Evolutionary conservation across 1,139 yeast genomes (phyloP).

Genomic region (Torulaspora pretoriensis): DNA sequence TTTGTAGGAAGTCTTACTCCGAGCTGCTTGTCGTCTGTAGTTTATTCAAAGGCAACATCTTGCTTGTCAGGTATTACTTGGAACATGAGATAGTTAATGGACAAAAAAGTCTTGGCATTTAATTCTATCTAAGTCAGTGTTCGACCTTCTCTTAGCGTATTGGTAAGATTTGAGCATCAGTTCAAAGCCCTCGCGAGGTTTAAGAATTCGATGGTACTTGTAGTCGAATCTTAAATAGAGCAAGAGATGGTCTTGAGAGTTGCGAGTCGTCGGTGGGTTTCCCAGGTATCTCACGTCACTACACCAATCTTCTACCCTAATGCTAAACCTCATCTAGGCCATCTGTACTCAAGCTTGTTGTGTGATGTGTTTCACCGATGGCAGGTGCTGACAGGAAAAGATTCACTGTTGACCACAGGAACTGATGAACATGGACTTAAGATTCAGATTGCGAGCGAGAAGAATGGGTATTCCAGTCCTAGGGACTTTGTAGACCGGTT

Average conservation of each 20-base stretch:
- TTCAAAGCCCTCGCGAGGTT: not conserved
- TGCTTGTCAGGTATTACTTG: too few species aligned
- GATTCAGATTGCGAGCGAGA: slow-evolving; percentile 72
- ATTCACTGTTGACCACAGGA: slow-evolving; percentile 72
- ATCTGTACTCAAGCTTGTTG: slow-evolving; percentile 79
- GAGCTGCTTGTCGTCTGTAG: too few species aligned
- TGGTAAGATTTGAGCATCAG: not conserved
- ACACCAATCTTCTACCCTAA: slow-evolving; percentile 96
- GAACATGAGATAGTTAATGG: too few species aligned
- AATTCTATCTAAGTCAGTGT: too few species aligned
- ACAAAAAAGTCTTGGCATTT: too few species aligned
- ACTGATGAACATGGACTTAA: slow-evolving; percentile 97
- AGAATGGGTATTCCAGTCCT: slow-evolving; percentile 47
- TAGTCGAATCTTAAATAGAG: not conserved
- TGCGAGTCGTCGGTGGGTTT: slow-evolving; percentile 8
- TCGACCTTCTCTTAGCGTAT: not conserved
- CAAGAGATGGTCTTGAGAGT: slow-evolving; percentile 3
- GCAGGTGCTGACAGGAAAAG: slow-evolving; percentile 48
- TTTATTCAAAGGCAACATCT: too few species aligned
- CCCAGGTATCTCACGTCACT: slow-evolving; percentile 50
- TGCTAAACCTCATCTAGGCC: slow-evolving; percentile 94
- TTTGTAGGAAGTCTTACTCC: too few species aligned
- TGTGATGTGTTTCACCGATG: slow-evolving; percentile 78
- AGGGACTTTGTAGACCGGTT: slow-evolving; percentile 68
- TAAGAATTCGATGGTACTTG: not conserved